Conservation (phyloP, 176 grass and related monocot genomes). For the Zoysia japonica region DNA sequence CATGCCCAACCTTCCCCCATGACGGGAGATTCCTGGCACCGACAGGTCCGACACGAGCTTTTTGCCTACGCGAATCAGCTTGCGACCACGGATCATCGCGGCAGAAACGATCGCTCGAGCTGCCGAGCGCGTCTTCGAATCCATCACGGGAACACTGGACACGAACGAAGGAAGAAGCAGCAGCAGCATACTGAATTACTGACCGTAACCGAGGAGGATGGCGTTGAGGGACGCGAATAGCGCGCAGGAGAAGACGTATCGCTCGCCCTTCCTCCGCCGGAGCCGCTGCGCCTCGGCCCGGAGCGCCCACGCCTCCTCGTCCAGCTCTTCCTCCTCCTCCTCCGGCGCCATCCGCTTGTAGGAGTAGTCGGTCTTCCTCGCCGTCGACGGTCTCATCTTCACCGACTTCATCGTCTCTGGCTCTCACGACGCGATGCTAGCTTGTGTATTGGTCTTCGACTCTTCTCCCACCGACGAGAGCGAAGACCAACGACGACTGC, state of each 20-base stretch:
- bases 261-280: conserved; percentile 35
- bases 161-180: background rate
- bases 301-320: conserved; percentile 48
- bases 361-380: conserved; percentile 37
- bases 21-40: background rate
- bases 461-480: background rate
- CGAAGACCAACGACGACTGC: background rate
- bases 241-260: conserved; percentile 73
- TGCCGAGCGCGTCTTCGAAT: background rate
- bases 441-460: background rate
- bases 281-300: conserved; percentile 46
- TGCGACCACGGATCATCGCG: background rate
- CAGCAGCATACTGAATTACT: background rate
- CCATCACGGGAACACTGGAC: background rate
- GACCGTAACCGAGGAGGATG: conserved; percentile 86
- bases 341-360: conserved; percentile 45
- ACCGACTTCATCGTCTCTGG: conserved; percentile 43
- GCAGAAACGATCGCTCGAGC: background rate
- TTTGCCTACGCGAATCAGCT: background rate
- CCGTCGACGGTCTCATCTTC: conserved; percentile 36
- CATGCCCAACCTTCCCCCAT: background rate
- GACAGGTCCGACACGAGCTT: background rate
- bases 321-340: conserved; percentile 37
- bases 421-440: background rate
- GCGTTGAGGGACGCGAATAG: conserved; percentile 78